Conservation (phyloP, 2,329 filamentous ascomycete genomes). For the Colletotrichum sp. region DNA sequence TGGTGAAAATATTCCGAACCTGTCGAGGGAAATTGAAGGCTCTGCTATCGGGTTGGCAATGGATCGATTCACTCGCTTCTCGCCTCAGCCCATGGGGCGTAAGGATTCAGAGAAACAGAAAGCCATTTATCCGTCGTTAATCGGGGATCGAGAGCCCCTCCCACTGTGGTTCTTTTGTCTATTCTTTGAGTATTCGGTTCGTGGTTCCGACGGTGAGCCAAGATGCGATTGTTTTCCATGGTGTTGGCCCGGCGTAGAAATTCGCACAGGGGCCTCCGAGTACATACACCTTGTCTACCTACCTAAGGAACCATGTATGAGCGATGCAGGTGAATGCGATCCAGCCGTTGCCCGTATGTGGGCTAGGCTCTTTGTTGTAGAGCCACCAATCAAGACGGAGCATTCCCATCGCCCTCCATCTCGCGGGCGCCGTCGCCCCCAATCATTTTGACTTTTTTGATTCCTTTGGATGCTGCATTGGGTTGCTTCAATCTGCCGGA, state of each 20-base stretch:
- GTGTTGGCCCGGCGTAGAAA: not conserved
- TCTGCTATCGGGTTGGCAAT: constrained; percentile 7
- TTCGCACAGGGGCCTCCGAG: constrained; percentile 4
- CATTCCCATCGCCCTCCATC: not conserved
- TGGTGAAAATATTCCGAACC: constrained; percentile 15
- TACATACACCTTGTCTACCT: not conserved
- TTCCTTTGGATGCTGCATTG: not conserved
- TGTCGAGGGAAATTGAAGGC: constrained; percentile 18
- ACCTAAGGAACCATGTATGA: not conserved
- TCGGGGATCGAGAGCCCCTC: not conserved
- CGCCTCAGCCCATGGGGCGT: not conserved
- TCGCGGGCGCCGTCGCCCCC: not conserved
- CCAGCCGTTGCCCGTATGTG: not conserved
- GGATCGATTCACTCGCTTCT: not conserved
- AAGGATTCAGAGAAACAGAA: not conserved
- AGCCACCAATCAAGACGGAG: not conserved
- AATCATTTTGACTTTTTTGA: not conserved
- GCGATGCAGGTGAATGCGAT: not conserved
- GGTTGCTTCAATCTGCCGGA: not conserved
- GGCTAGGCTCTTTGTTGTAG: not conserved
- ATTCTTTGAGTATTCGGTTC: not conserved
- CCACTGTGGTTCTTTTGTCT: not conserved
- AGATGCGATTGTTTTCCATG: not conserved
- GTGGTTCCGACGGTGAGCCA: constrained; percentile 10
- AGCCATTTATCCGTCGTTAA: not conserved